A percentile compares a stretch with the other conserved stretches of the same genome.
Evolutionary conservation across 2,329 filamentous ascomycete species (phyloP).

Genomic region (Bretziella fagacearum): DNA sequence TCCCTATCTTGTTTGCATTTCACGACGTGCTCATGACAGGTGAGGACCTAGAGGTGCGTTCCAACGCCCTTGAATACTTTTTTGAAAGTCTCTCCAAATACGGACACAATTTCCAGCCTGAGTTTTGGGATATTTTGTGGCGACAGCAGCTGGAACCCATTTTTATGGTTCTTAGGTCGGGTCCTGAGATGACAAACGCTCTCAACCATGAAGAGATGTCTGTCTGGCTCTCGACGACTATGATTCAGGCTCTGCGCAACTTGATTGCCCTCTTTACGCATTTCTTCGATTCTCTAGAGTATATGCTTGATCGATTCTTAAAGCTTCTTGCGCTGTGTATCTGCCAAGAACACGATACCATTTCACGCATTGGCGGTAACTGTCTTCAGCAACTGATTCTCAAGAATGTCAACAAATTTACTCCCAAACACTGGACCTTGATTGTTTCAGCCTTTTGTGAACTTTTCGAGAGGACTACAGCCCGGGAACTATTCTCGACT

Average conservation of each 20-base stretch:
- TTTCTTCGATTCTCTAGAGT: slow-evolving; percentile 89
- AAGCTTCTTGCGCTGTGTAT: slow-evolving; percentile 91
- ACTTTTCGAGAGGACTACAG: slow-evolving; percentile 85
- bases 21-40: slow-evolving; percentile 99
- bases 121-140: slow-evolving; percentile 99
- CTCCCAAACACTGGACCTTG: slow-evolving; percentile 73
- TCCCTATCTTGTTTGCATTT: slow-evolving; percentile 93
- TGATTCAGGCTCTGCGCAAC: slow-evolving; percentile 95
- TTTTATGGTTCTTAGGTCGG: slow-evolving; percentile 92
- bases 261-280: slow-evolving; percentile 99
- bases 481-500: slow-evolving; percentile 89
- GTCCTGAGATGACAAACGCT: slow-evolving; percentile 90
- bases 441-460: slow-evolving; percentile 93
- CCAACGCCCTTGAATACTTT: slow-evolving; percentile 79
- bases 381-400: slow-evolving; percentile 92
- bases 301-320: slow-evolving; percentile 95
- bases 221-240: slow-evolving; percentile 96
- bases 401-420: slow-evolving; percentile 90
- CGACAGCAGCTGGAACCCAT: slow-evolving; percentile 93
- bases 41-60: slow-evolving; percentile 91
- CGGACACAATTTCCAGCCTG: slow-evolving; percentile 74
- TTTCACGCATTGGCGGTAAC: slow-evolving; percentile 94
- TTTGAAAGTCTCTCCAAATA: slow-evolving; percentile 87
- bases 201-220: slow-evolving; percentile 92
- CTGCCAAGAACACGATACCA: slow-evolving; percentile 97